Base-by-base conservation (phyloP, 2,329 filamentous ascomycete genomes). In the Aspergillus carbonarius region DNA sequence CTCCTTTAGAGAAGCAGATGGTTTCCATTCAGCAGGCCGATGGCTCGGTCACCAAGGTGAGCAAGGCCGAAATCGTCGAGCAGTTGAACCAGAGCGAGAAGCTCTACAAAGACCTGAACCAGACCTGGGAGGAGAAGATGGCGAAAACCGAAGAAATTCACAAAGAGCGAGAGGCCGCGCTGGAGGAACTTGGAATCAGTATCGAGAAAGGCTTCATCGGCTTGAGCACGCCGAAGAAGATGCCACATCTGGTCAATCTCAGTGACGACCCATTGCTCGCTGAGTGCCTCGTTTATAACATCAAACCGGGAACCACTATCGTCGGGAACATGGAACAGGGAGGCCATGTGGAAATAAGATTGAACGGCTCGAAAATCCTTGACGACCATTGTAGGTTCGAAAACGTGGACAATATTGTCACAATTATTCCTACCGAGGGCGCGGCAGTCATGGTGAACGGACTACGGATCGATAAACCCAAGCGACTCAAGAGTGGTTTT, bases 391-490 rank as follows among this genome's bases (percentile, higher is more conserved):
- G 95, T 75, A 88, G 85, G 0, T 97, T 99, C 70, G 93, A 99
- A 65, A 96, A 99, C 69, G 79, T 89, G 4, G 93, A 99, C 68
- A 95, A 93, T 55, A 87, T 90, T 2, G 95, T 99, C n/a, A 97
- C 92, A 0, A 82, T 99, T 18, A 85, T 96, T 32, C 95, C 95
- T 0, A 88, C 85, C 61, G 92, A 96, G 67, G 92, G 91, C n/a
- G 95, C 95, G 1, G 92, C 93, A 10, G 91, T 99, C 58, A 99
- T 99, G 95, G 92, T 99, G 54, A 99, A 99, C 69, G 95, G 95
- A 58, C 85, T 93, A 64, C 89, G 93, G 17, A 90, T 98, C 55
- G 87, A 92, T 55, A 92, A 93, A 69, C 88, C 93, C 1, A 92
- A 89, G 65, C 86, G 92, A 64, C 81, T 99, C 44, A 89, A 93